Percentiles rank a stretch among this genome's conserved stretches.
Evolutionary conservation across 768 basidiomycete species (phyloP).

Genomic region (Hericium coralloides): DNA sequence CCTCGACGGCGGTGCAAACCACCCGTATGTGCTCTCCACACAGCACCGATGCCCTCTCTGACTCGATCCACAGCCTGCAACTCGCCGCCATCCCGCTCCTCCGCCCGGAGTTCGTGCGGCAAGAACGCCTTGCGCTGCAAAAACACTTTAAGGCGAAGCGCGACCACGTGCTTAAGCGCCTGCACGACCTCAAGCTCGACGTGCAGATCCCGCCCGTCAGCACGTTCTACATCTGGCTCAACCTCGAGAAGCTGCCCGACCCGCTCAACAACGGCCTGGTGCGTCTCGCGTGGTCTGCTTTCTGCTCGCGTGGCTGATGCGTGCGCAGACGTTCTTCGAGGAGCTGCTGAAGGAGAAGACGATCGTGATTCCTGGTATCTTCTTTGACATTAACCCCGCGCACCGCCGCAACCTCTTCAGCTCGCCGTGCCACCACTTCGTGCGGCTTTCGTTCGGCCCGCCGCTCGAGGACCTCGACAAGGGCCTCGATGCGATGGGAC

Average conservation of each 20-base stretch:
- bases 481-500: constrained; percentile 81
- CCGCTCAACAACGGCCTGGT: constrained; percentile 88
- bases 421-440: constrained; percentile 85
- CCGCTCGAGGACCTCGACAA: constrained; percentile 71
- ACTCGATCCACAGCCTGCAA: constrained; percentile 50
- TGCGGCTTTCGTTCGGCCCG: constrained; percentile 82
- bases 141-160: constrained; percentile 88
- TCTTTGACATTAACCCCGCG: constrained; percentile 76
- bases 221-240: constrained; percentile 95
- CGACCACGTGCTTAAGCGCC: constrained; percentile 79
- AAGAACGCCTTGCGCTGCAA: constrained; percentile 82
- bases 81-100: constrained; percentile 82
- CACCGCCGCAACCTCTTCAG: constrained; percentile 85
- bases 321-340: constrained; percentile 77
- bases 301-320: not conserved
- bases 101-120: constrained; percentile 54
- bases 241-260: constrained; percentile 65
- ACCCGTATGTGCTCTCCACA: constrained; percentile 45
- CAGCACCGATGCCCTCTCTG: not conserved
- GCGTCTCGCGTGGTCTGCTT: constrained; percentile 14
- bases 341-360: constrained; percentile 86
- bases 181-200: constrained; percentile 68
- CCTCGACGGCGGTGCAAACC: constrained; percentile 91
- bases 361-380: constrained; percentile 86
- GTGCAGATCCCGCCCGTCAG: constrained; percentile 68